Evolutionary conservation across 495 filamentous ascomycete species (phyloP).

Genomic region (Aspergillus olivimuriae): DNA sequence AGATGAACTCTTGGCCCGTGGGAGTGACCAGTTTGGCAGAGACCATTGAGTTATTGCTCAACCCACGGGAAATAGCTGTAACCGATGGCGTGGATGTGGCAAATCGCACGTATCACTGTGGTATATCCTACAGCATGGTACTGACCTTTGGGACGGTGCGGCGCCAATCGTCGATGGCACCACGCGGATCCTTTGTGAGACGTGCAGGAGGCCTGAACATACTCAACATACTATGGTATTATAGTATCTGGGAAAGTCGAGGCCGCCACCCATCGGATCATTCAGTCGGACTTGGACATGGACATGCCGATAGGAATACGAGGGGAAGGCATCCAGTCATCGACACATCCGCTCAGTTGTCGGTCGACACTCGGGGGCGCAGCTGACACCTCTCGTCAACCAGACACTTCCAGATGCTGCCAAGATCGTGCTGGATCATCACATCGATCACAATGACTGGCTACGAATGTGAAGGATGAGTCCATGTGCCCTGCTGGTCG

Average conservation of each 20-base stretch:
- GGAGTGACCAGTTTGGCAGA: slow-evolving; percentile 28
- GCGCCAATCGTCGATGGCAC: slow-evolving; percentile 30
- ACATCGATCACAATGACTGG: slow-evolving; percentile 28
- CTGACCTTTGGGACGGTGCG: slow-evolving; percentile 36
- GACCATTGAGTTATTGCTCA: slow-evolving; percentile 16
- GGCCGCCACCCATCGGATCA: slow-evolving; percentile 16
- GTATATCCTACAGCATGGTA: slow-evolving; percentile 34
- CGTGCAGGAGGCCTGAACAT: no score
- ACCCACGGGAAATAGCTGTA: slow-evolving; percentile 23
- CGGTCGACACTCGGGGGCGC: slow-evolving; percentile 25
- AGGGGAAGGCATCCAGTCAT: slow-evolving; percentile 29
- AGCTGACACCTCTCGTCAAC: slow-evolving; percentile 15
- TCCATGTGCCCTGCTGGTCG: slow-evolving; percentile 28
- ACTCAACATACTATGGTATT: no score
- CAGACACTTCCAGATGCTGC: slow-evolving; percentile 17
- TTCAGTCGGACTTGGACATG: slow-evolving; percentile 31
- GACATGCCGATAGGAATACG: slow-evolving; percentile 37
- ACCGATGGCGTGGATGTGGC: slow-evolving; percentile 22
- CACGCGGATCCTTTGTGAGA: slow-evolving; percentile 26
- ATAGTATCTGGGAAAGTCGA: slow-evolving; percentile 13
- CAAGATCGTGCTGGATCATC: slow-evolving; percentile 16
- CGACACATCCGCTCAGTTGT: slow-evolving; percentile 32
- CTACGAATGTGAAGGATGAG: slow-evolving; percentile 30
- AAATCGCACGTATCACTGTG: slow-evolving; percentile 34
- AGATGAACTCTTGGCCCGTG: slow-evolving; percentile 52